These are phyloP conservation scores for Acer negundo DNA, from an alignment of 345 rosid species.

Conservation along the genomic window DNA sequence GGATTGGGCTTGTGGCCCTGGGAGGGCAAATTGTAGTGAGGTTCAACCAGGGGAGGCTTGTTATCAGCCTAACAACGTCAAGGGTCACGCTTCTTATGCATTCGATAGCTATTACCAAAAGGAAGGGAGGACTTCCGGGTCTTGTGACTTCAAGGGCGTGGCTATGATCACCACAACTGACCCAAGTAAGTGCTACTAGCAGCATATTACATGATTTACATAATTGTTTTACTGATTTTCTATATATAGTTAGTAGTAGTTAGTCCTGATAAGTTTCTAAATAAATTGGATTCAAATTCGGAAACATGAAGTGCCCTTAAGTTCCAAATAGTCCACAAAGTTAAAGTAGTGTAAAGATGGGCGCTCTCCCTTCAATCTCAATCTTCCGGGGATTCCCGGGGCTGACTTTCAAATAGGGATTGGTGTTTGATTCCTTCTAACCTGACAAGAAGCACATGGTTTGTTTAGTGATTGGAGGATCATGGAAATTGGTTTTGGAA, in stretches of 20 bases:
- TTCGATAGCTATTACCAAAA: constrained; percentile 96
- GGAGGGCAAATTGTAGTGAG: constrained; percentile 87
- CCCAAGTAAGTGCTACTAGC: constrained; percentile 71
- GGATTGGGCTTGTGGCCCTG: constrained; percentile 99
- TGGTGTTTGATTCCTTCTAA: constrained; percentile 25
- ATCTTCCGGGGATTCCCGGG: constrained; percentile 19
- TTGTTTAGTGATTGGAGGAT: constrained; percentile 24
- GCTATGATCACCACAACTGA: constrained; percentile 94
- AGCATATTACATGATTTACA: neutral
- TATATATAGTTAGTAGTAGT: constrained; percentile 1
- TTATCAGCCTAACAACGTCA: constrained; percentile 86
- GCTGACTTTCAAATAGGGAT: constrained; percentile 21
- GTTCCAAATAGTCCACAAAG: neutral
- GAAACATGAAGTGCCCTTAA: constrained; percentile 20
- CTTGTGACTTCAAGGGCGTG: constrained; percentile 97
- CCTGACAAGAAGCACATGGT: constrained; percentile 41
- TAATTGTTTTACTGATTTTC: neutral
- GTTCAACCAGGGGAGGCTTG: constrained; percentile 92
- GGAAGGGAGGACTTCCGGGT: constrained; percentile 70
- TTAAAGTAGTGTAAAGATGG: neutral
- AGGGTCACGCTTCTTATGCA: constrained; percentile 87
- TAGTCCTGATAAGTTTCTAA: constrained; percentile 7
- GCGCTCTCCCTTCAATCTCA: neutral
- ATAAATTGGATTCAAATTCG: neutral
- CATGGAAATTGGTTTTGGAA: constrained; percentile 22